Conservation (phyloP, 805 yeast species). For the Jamesozyma spencerorum region DNA sequence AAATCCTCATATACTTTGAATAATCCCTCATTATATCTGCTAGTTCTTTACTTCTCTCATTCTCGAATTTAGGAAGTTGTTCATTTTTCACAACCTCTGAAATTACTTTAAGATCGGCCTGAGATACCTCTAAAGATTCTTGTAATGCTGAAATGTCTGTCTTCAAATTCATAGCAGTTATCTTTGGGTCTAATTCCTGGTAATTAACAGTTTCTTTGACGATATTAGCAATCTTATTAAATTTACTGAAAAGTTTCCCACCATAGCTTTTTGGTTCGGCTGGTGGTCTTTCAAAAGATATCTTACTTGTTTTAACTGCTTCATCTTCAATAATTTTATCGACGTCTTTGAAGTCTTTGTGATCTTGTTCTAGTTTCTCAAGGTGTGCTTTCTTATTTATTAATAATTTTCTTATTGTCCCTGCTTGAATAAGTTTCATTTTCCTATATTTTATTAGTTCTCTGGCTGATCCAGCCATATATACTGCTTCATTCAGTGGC, state of each 20-base stretch:
- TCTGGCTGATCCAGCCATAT: slow-evolving; percentile 25
- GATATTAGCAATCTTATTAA: slow-evolving; percentile 24
- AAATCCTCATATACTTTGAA: slow-evolving; percentile 23
- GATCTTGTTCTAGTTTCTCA: slow-evolving; percentile 20
- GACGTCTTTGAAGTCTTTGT: slow-evolving; percentile 17
- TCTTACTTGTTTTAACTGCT: slow-evolving; percentile 13
- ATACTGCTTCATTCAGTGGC: slow-evolving; percentile 26
- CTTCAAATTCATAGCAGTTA: slow-evolving; percentile 13
- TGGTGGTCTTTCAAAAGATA: slow-evolving; percentile 13
- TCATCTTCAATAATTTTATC: slow-evolving; percentile 19
- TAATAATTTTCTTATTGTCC: slow-evolving; percentile 19
- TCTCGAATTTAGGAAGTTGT: slow-evolving; percentile 27
- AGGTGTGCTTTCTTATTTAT: slow-evolving; percentile 18
- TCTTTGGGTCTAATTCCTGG: slow-evolving; percentile 23
- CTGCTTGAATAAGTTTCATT: slow-evolving; percentile 24
- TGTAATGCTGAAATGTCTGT: slow-evolving; percentile 20
- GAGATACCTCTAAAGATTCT: slow-evolving; percentile 20
- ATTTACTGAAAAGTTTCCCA: slow-evolving; percentile 21
- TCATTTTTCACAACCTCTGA: slow-evolving; percentile 24
- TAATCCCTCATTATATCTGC: slow-evolving; percentile 19
- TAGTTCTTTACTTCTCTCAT: slow-evolving; percentile 19
- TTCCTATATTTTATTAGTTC: slow-evolving; percentile 26
- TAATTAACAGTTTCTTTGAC: slow-evolving; percentile 28
- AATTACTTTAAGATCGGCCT: slow-evolving; percentile 25
- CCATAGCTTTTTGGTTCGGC: slow-evolving; percentile 11